phyloP scores from a whole-genome alignment of 2,329 filamentous ascomycete species.

The Fusarium sterilihyphosum region DNA sequence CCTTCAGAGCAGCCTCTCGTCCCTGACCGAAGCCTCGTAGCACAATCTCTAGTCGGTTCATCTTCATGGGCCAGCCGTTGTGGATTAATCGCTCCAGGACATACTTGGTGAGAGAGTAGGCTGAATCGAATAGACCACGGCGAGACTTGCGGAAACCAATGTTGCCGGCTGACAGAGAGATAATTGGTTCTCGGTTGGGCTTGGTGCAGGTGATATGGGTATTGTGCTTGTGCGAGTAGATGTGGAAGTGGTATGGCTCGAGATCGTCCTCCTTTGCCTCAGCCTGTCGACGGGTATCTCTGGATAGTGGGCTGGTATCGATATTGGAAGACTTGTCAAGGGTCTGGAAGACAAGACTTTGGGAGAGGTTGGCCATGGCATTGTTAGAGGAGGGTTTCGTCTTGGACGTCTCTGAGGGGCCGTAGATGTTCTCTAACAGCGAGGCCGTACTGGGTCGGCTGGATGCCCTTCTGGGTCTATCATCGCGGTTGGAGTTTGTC shows the following conservation, averaged over 20 bases:
- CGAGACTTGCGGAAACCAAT: constrained; percentile 89
- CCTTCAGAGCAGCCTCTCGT: constrained; percentile 89
- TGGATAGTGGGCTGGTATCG: constrained; percentile 48
- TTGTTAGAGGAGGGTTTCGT: constrained; percentile 37
- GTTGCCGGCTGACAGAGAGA: constrained; percentile 85
- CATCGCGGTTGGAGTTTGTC: constrained; percentile 47
- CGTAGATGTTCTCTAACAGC: constrained; percentile 50
- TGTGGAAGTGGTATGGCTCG: constrained; percentile 85
- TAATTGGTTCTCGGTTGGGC: constrained; percentile 80
- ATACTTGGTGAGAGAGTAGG: constrained; percentile 87
- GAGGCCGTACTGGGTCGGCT: constrained; percentile 43
- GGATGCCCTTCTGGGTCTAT: constrained; percentile 36
- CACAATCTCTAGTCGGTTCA: constrained; percentile 80
- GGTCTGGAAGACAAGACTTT: constrained; percentile 53
- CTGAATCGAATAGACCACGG: constrained; percentile 87
- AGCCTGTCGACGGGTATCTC: constrained; percentile 26
- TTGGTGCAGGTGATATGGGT: constrained; percentile 91
- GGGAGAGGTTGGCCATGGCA: constrained; percentile 48
- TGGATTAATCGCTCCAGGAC: constrained; percentile 87
- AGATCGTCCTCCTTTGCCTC: constrained; percentile 50
- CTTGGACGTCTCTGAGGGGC: constrained; percentile 35
- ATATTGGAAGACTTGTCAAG: constrained; percentile 47
- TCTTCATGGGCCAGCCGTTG: constrained; percentile 78
- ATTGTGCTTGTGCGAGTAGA: constrained; percentile 92
- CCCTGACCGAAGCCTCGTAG: constrained; percentile 87